phyloP scores from a whole-genome alignment of 2,329 filamentous ascomycete species.

The Leptographium lundbergii region DNA sequence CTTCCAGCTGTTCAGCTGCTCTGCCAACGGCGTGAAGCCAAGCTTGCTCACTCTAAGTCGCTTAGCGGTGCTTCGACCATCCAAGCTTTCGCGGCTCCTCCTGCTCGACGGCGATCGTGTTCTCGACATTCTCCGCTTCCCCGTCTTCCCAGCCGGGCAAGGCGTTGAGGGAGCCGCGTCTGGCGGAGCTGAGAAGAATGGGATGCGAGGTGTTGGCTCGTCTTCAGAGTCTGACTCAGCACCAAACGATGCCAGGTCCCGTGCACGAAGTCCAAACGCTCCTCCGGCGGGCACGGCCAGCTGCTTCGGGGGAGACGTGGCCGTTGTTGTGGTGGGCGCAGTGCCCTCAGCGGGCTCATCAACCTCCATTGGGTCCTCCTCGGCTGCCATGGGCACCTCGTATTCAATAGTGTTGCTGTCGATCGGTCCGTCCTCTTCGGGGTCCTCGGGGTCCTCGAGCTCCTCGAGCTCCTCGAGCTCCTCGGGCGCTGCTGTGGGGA shows the following conservation, averaged over 20 bases:
- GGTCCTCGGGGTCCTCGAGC: no score
- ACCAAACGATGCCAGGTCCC: slow-evolving; percentile 33
- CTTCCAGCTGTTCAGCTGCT: slow-evolving; percentile 50
- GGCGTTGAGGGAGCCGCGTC: slow-evolving; percentile 29
- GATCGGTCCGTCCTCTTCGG: background rate
- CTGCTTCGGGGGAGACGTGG: slow-evolving; percentile 16
- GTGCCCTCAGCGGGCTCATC: slow-evolving; percentile 17
- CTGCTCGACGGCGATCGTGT: slow-evolving; percentile 1
- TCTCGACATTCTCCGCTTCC: slow-evolving; percentile 8
- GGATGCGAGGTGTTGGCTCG: slow-evolving; percentile 24
- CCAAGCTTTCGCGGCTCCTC: background rate
- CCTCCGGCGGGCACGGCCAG: slow-evolving; percentile 10
- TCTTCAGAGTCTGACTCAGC: slow-evolving; percentile 46
- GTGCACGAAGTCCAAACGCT: slow-evolving; percentile 32
- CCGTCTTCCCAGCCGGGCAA: slow-evolving; percentile 17
- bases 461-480: no score
- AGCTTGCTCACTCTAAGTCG: slow-evolving; percentile 18
- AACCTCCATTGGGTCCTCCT: slow-evolving; percentile 13
- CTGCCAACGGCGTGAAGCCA: slow-evolving; percentile 52
- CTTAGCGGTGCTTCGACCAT: slow-evolving; percentile 18
- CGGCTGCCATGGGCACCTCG: no score
- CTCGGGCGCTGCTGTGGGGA: background rate
- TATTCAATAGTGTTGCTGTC: no score
- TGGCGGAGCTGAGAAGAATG: slow-evolving; percentile 1
- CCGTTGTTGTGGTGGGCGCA: background rate